A percentile compares a stretch with the other conserved stretches of the same genome.
phyloP scores from a whole-genome alignment of 495 filamentous ascomycete genomes.

The Penicillium robsamsonii region DNA sequence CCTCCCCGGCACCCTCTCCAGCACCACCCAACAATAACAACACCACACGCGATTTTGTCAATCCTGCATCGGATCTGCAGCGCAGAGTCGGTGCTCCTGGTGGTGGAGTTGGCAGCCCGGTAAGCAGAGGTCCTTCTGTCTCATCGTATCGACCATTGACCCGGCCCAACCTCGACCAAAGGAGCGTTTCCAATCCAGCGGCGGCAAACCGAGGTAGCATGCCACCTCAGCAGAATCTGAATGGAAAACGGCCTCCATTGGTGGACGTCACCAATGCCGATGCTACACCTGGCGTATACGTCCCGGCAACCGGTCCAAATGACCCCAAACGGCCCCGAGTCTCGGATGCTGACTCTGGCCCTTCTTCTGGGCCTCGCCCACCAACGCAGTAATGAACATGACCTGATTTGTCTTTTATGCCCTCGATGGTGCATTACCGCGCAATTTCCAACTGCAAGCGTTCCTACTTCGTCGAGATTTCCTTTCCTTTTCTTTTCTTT shows the following conservation, averaged over 20 bases:
- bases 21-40: conserved; percentile 17
- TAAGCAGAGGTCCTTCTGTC: conserved; percentile 37
- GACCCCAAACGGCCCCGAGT: conserved; percentile 40
- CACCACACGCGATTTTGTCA: conserved; percentile 54
- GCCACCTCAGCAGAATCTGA: conserved; percentile 32
- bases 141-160: conserved; percentile 48
- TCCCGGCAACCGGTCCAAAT: conserved; percentile 21
- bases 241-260: conserved; percentile 48
- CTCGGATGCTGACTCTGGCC: conserved; percentile 17
- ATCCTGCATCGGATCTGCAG: conserved; percentile 65
- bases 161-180: conserved; percentile 37
- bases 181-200: conserved; percentile 21
- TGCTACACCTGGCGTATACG: conserved; percentile 20
- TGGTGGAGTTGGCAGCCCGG: conserved; percentile 36
- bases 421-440: conserved; percentile 4
- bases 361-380: conserved; percentile 16
- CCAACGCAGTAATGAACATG: conserved; percentile 15
- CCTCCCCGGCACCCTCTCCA: conserved; percentile 24
- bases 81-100: conserved; percentile 73
- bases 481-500: not conserved
- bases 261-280: conserved; percentile 52
- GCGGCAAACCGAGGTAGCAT: conserved; percentile 22
- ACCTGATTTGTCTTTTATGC: not conserved
- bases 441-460: conserved; percentile 18
- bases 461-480: conserved; percentile 3